Evolutionary conservation across 768 basidiomycete species (phyloP).

Genomic region (Mycena albidolilacea): DNA sequence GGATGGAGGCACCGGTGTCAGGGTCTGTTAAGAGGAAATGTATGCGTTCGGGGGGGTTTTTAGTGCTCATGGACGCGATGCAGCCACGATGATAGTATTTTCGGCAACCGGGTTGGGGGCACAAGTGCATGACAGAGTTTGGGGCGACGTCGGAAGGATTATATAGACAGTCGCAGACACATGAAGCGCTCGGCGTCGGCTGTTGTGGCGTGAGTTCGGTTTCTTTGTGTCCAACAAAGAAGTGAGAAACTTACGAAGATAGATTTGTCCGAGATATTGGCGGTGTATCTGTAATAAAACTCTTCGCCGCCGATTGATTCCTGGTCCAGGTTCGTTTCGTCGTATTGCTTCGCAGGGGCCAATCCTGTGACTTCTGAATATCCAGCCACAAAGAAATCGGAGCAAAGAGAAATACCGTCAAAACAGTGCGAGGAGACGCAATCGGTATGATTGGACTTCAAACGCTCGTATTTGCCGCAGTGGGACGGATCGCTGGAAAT

Average conservation of each 20-base stretch:
- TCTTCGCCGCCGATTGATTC: constrained; percentile 53
- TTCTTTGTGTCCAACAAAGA: neutral
- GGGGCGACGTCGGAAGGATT: constrained; percentile 53
- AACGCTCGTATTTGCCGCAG: constrained; percentile 64
- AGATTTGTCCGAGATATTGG: constrained; percentile 51
- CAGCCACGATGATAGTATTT: constrained; percentile 66
- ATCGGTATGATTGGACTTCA: constrained; percentile 65
- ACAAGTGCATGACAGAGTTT: constrained; percentile 65
- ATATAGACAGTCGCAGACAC: constrained; percentile 65
- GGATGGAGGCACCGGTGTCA: constrained; percentile 23
- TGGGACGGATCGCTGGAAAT: constrained; percentile 52
- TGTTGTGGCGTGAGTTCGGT: constrained; percentile 37
- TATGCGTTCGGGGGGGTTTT: constrained; percentile 24
- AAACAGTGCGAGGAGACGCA: constrained; percentile 62
- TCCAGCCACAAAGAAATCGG: neutral
- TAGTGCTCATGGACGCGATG: constrained; percentile 47
- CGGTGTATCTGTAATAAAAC: constrained; percentile 66
- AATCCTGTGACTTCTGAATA: constrained; percentile 47
- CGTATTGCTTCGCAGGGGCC: constrained; percentile 51
- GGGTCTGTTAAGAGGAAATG: constrained; percentile 36
- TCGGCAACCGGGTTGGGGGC: constrained; percentile 65
- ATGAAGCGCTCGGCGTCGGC: constrained; percentile 61
- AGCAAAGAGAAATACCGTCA: constrained; percentile 53
- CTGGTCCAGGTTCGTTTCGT: constrained; percentile 58
- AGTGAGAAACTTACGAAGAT: constrained; percentile 52